Conservation (phyloP, 192 early-diverging fungal genomes). For the Coemansia guatemalensis region DNA sequence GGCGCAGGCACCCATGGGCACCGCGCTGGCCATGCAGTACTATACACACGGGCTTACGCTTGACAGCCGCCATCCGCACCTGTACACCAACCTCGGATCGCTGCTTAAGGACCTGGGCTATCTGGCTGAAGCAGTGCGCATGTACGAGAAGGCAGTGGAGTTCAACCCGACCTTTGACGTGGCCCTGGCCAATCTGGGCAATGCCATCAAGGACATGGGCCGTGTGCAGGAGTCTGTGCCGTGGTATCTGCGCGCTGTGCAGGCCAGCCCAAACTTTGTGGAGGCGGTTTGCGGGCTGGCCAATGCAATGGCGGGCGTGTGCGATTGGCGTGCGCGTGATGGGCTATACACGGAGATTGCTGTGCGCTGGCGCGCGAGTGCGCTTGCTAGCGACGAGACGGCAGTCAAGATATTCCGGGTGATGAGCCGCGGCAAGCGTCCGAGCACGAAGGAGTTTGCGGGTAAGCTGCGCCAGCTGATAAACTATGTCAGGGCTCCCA, state of each 20-base stretch:
- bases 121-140: slow-evolving; percentile 76
- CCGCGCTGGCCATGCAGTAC: slow-evolving; percentile 79
- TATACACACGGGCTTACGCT: slow-evolving; percentile 84
- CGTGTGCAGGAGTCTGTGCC: slow-evolving; percentile 84
- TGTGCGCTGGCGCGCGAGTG: slow-evolving; percentile 25
- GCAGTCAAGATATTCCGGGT: slow-evolving; percentile 42
- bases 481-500: slow-evolving; percentile 11
- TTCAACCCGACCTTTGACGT: slow-evolving; percentile 87
- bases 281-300: slow-evolving; percentile 91
- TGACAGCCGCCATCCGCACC: slow-evolving; percentile 80
- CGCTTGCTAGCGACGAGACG: slow-evolving; percentile 27
- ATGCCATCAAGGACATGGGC: slow-evolving; percentile 90
- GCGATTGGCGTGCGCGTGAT: slow-evolving; percentile 84
- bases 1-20: slow-evolving; percentile 65
- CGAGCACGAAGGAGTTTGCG: slow-evolving; percentile 24
- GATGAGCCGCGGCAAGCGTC: slow-evolving; percentile 36
- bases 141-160: slow-evolving; percentile 89
- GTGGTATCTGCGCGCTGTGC: slow-evolving; percentile 81
- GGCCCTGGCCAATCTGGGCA: slow-evolving; percentile 89
- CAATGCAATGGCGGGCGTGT: slow-evolving; percentile 83
- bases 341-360: slow-evolving; percentile 54
- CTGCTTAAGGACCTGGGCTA: slow-evolving; percentile 88
- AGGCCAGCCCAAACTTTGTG: slow-evolving; percentile 85
- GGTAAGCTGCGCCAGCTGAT: slow-evolving; percentile 29
- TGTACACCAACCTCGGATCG: slow-evolving; percentile 93